Conservation (phyloP, 305 asterid genomes). For the Fraxinus angustifolia region DNA sequence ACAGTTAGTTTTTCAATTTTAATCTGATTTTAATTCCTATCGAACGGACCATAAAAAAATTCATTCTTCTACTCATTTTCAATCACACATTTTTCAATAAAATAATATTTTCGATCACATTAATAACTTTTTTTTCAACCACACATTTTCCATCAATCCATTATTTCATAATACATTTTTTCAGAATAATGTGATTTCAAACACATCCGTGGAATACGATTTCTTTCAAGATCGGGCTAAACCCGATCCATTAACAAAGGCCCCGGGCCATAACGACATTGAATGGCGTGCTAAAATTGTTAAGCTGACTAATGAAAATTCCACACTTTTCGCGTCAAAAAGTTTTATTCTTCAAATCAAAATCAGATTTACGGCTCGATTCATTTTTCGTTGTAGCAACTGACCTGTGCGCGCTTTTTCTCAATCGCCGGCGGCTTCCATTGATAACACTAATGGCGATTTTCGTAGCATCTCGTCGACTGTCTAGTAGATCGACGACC, state of each 20-base stretch:
- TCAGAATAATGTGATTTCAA: too few species aligned
- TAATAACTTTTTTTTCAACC: too few species aligned
- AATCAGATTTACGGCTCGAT: not conserved
- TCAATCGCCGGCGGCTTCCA: conserved; percentile 15
- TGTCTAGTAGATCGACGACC: conserved; percentile 41
- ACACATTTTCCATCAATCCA: too few species aligned
- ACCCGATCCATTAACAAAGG: not conserved
- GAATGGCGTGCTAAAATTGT: not conserved
- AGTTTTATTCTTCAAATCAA: conserved; percentile 16
- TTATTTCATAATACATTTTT: too few species aligned
- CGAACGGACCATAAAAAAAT: too few species aligned
- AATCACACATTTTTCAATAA: too few species aligned
- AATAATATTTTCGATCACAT: too few species aligned
- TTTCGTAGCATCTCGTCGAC: conserved; percentile 54
- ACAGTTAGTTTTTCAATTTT: too few species aligned
- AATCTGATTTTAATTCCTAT: too few species aligned
- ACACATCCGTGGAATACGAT: not conserved
- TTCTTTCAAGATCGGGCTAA: conserved; percentile 9
- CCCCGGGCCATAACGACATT: not conserved
- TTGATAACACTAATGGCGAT: conserved; percentile 48
- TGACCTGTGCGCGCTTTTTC: not conserved
- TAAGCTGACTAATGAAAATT: not conserved
- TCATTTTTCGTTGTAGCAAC: not conserved
- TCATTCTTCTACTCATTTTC: too few species aligned
- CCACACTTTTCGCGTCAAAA: not conserved